A percentile compares a stretch with the other conserved stretches of the same genome.
These are phyloP conservation scores for Pseudogymnoascus sp. DNA, from an alignment of 2,329 filamentous ascomycete genomes.

Conservation along the genomic window DNA sequence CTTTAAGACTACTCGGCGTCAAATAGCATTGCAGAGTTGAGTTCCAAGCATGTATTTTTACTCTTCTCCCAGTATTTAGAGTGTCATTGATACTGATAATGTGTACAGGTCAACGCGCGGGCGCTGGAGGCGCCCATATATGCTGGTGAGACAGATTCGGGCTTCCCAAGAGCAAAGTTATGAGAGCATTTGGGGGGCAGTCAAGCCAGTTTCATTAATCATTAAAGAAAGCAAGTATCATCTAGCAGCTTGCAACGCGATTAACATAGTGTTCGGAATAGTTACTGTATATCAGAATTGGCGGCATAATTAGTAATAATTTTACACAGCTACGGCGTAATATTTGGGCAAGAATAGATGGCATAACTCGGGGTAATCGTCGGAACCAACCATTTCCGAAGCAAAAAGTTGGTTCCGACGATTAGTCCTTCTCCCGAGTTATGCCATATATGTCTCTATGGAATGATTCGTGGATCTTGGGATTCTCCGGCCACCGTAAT, in stretches of 20 bases:
- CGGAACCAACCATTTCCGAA: no score
- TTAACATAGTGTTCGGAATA: neutral
- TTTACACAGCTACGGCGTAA: neutral
- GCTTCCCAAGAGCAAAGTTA: neutral
- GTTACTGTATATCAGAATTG: neutral
- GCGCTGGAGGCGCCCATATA: no score
- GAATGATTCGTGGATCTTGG: no score
- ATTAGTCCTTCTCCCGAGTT: no score
- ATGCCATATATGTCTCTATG: no score
- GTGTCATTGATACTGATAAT: no score
- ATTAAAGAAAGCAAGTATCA: neutral
- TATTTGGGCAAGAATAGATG: neutral
- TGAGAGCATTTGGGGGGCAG: neutral
- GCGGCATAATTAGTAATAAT: neutral
- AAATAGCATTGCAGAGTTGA: no score
- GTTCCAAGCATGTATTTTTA: no score
- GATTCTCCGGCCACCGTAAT: no score
- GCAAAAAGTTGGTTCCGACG: no score
- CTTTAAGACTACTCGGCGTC: slow-evolving; percentile 39
- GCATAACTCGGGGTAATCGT: neutral
- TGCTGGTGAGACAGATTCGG: neutral
- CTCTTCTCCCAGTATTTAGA: no score
- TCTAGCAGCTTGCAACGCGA: neutral
- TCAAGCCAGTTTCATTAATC: neutral
- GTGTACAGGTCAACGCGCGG: no score